A percentile compares a stretch with the other conserved stretches of the same genome.
Conservation (phyloP, 2,329 filamentous ascomycete genomes). For the Cladosporium sp. region DNA sequence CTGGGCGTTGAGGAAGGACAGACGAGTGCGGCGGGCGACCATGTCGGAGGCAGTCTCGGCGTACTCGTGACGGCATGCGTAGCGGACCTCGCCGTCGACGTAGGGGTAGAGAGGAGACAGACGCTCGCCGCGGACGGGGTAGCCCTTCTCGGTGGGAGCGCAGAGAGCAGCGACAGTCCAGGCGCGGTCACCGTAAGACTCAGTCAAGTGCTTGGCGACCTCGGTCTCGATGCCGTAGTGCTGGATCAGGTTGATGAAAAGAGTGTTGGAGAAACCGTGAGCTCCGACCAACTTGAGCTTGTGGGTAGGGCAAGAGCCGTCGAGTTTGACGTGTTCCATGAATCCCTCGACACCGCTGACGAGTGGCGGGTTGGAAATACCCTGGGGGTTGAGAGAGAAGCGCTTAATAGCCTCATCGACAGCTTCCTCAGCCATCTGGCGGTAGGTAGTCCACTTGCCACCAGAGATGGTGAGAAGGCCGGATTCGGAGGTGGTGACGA, state of each 20-base stretch:
- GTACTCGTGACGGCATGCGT: slow-evolving; percentile 83
- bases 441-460: slow-evolving; percentile 86
- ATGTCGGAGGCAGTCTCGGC: slow-evolving; percentile 88
- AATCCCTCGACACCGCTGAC: slow-evolving; percentile 65
- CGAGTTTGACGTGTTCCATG: slow-evolving; percentile 65
- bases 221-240: slow-evolving; percentile 90
- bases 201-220: slow-evolving; percentile 80
- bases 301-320: slow-evolving; percentile 78
- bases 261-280: slow-evolving; percentile 81
- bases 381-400: slow-evolving; percentile 58
- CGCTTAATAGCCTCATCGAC: slow-evolving; percentile 72
- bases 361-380: slow-evolving; percentile 53
- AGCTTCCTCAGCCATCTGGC: slow-evolving; percentile 87
- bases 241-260: slow-evolving; percentile 93
- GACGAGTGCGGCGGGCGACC: slow-evolving; percentile 73
- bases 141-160: slow-evolving; percentile 68
- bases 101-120: slow-evolving; percentile 81
- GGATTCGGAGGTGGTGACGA: slow-evolving; percentile 72
- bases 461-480: slow-evolving; percentile 81
- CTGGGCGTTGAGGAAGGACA: slow-evolving; percentile 89
- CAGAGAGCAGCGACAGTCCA: slow-evolving; percentile 86
- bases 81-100: slow-evolving; percentile 85
- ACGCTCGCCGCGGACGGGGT: slow-evolving; percentile 76
- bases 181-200: slow-evolving; percentile 85
- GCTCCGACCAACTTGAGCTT: slow-evolving; percentile 75